Evolutionary conservation across 371 early-diverging fungal species (phyloP), one percentile per base, ranked within the genome.

Genomic region (Mortierella sp.): DNA sequence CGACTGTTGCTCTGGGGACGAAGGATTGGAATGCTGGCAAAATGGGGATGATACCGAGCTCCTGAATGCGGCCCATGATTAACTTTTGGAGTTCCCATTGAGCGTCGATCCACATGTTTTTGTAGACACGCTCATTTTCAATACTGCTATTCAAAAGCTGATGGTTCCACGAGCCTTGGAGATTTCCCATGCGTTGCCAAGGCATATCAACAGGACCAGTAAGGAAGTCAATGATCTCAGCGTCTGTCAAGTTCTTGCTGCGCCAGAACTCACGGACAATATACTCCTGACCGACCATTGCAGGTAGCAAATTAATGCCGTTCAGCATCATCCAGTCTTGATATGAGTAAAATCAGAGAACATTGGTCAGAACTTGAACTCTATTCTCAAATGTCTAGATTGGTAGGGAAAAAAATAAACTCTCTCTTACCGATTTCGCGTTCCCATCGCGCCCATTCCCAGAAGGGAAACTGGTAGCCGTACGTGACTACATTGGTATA

Each of bases 381-480:
- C n/a, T 50, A 50, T 50, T 50, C n/a, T 4, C 36, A 36, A 36
- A 36, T 4, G 36, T 36, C 36, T 36, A 11, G 11, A 28, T 7
- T 21, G 28, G 28, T 28, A 28, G 28, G 28, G 2, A 2, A 28
- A 22, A 28, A 65, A 45, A 65, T 8, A 45, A 43, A 55, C 28
- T 28, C 21, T 13, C 5, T 38, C 45, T 62, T 74, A 80, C 80
- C 80, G 11, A 80, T 36, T 19, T 80, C 80, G n/a, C 69, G 66
- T 60, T 83, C 83, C 83, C 83, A 83, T 7, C 77, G 74, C 47
- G 66, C 68, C 83, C 83, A 83, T 21, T 74, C 72, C 83, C 83
- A 83, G 57, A 83, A 83, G 10, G 57, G 71, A 64, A 77, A 73
- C 65, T 77, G 77, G 63, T 83, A 83, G 4, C 78, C 77, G 36